Percentiles rank a stretch among this genome's conserved stretches.
These are phyloP conservation scores for Anethum foeniculum DNA, from an alignment of 140 eudicot species.

Conservation along the genomic window DNA sequence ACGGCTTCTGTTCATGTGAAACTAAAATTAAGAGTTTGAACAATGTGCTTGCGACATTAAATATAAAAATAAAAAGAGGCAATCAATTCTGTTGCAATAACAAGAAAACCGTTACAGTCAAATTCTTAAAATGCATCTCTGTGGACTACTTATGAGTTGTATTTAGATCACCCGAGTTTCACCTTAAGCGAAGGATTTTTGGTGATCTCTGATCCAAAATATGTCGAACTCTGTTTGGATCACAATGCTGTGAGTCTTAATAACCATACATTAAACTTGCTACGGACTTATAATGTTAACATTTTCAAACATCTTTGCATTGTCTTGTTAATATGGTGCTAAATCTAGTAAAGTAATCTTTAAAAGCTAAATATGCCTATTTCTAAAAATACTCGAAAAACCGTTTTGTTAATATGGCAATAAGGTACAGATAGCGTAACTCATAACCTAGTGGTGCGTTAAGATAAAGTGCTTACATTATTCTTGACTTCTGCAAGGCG, in stretches of 20 bases:
- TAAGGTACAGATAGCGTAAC: not conserved
- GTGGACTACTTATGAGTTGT: not conserved
- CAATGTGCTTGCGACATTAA: not conserved
- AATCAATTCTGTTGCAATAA: not conserved
- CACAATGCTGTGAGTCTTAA: not conserved
- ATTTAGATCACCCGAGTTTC: not conserved
- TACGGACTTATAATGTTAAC: not conserved
- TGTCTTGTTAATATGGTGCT: not conserved
- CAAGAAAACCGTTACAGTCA: not conserved
- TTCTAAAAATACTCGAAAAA: not conserved
- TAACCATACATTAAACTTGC: not conserved
- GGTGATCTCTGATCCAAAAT: not conserved
- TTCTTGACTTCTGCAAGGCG: not conserved
- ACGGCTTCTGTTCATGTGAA: conserved; percentile 39
- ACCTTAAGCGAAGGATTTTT: not conserved
- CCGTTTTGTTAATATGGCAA: not conserved
- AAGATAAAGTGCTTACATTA: not conserved
- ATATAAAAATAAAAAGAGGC: not conserved
- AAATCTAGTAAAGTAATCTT: not conserved
- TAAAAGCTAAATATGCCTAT: not conserved
- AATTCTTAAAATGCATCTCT: not conserved
- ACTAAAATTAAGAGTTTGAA: not conserved
- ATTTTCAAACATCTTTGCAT: not conserved
- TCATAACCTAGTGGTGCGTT: not conserved
- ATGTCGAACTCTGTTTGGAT: not conserved